phyloP scores from a whole-genome alignment of 75 land plant species.

The Picea sitchensis region DNA sequence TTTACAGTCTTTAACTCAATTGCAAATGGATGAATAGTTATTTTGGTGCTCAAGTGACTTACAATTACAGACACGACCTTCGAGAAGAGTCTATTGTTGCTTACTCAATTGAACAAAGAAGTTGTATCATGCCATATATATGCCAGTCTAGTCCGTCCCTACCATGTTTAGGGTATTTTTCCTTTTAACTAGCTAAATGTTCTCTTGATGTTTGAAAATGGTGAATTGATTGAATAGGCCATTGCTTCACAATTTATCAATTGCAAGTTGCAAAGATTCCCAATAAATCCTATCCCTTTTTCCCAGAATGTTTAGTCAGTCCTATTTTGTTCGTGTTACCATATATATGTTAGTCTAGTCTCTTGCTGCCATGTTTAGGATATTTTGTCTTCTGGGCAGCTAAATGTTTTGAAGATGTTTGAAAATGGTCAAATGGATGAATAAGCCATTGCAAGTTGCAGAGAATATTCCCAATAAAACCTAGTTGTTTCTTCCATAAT shows the following conservation, averaged over 20 bases:
- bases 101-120: background rate
- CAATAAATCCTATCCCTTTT: too few relatives aligned
- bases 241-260: too few relatives aligned
- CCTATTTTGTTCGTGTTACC: background rate
- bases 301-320: too few relatives aligned
- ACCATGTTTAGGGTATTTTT: background rate
- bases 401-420: background rate
- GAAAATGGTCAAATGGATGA: background rate
- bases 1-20: too few relatives aligned
- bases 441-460: background rate
- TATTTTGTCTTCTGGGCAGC: background rate
- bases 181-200: background rate
- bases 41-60: constrained; percentile 16
- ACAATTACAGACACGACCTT: constrained; percentile 11
- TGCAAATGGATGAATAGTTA: too few relatives aligned
- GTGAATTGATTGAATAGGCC: background rate
- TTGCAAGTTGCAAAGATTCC: too few relatives aligned
- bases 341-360: background rate
- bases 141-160: background rate
- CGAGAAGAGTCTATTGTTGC: background rate
- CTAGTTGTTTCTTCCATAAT: too few relatives aligned
- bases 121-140: background rate
- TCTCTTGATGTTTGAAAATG: constrained; percentile 1
- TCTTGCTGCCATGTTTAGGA: background rate
- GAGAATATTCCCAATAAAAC: too few relatives aligned